phyloP scores from a whole-genome alignment of 2,329 filamentous ascomycete genomes.

The Stachybotrys echinatus region DNA sequence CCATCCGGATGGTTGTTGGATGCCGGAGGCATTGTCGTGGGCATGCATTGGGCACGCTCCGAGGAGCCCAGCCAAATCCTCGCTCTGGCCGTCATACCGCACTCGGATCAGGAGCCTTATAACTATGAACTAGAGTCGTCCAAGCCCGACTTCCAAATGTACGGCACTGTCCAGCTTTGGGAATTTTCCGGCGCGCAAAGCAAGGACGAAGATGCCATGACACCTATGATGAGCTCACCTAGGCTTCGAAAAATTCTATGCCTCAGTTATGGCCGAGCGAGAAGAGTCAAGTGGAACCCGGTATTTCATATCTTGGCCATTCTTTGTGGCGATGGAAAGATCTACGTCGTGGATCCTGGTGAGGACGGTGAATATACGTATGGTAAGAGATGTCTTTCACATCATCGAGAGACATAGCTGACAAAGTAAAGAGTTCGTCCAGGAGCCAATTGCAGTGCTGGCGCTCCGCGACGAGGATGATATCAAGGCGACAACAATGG shows the following conservation, averaged over 20 bases:
- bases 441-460: slow-evolving; percentile 38
- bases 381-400: slow-evolving; percentile 30
- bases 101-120: slow-evolving; percentile 41
- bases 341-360: slow-evolving; percentile 41
- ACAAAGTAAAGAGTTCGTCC: slow-evolving; percentile 33
- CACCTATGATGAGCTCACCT: slow-evolving; percentile 28
- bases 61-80: slow-evolving; percentile 38
- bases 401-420: neutral
- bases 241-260: slow-evolving; percentile 39
- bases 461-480: slow-evolving; percentile 39
- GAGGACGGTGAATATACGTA: slow-evolving; percentile 26
- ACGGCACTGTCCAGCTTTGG: slow-evolving; percentile 49
- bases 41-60: slow-evolving; percentile 47
- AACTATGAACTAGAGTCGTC: slow-evolving; percentile 30
- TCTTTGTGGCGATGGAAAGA: slow-evolving; percentile 44
- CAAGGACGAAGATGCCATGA: slow-evolving; percentile 20
- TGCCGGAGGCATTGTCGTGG: slow-evolving; percentile 45
- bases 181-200: slow-evolving; percentile 29
- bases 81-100: slow-evolving; percentile 45
- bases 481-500: slow-evolving; percentile 44
- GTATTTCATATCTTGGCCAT: slow-evolving; percentile 41
- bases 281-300: slow-evolving; percentile 50
- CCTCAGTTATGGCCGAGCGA: slow-evolving; percentile 44
- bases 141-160: slow-evolving; percentile 30
- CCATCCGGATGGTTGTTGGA: slow-evolving; percentile 49